These are phyloP conservation scores for Colletotrichum orchidophilum DNA, from an alignment of 2,329 filamentous ascomycete species.

Conservation along the genomic window DNA sequence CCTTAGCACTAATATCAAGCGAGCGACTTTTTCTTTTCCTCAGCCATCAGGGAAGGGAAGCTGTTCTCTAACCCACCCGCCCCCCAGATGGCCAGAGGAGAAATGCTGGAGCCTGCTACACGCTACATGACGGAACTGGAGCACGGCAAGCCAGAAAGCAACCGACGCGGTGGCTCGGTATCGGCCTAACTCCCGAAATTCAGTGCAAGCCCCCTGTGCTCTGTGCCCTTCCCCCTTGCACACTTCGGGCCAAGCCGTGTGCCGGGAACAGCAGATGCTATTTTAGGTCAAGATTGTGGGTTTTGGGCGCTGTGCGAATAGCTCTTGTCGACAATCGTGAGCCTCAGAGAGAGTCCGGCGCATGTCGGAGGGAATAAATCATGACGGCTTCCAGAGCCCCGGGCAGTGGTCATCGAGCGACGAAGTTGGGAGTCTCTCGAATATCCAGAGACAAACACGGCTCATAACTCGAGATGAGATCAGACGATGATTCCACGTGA, in stretches of 20 bases:
- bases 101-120: conserved; percentile 7
- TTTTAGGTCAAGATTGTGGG: conserved; percentile 2
- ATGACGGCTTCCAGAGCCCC: neutral
- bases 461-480: neutral
- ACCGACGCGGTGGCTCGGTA: neutral
- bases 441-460: neutral
- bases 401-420: neutral
- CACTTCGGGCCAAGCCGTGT: conserved; percentile 5
- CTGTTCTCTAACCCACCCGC: conserved; percentile 1
- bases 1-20: conserved; percentile 5
- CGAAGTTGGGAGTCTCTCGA: neutral
- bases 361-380: neutral
- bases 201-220: conserved; percentile 1
- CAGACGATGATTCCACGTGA: conserved; percentile 3
- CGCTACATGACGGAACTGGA: neutral
- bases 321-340: neutral
- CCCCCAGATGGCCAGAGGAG: too few species aligned
- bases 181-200: neutral
- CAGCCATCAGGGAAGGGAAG: neutral
- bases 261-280: conserved; percentile 17
- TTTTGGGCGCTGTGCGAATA: neutral
- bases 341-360: too few species aligned
- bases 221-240: conserved; percentile 8
- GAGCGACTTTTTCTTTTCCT: neutral
- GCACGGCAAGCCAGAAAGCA: neutral